These are phyloP conservation scores for Inga oerstediana DNA, from an alignment of 306 rosid genomes.

Conservation along the genomic window DNA sequence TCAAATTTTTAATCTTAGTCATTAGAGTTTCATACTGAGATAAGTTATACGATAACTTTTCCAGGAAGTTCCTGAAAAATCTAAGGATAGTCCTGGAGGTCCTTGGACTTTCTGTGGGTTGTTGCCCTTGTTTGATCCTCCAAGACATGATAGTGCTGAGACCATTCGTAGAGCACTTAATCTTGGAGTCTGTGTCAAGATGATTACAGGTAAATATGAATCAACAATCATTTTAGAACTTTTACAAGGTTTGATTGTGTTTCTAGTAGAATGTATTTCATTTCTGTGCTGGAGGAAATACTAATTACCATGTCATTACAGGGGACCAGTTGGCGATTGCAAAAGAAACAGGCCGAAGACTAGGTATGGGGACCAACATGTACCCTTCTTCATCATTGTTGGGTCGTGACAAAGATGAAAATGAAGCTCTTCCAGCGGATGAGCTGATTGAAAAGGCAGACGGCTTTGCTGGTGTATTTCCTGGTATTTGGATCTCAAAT, in stretches of 20 bases:
- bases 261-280: slow-evolving; percentile 12
- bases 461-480: slow-evolving; percentile 92
- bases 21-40: slow-evolving; percentile 26
- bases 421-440: slow-evolving; percentile 78
- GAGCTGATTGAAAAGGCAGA: slow-evolving; percentile 89
- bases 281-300: slow-evolving; percentile 19
- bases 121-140: slow-evolving; percentile 92
- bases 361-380: slow-evolving; percentile 96
- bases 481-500: slow-evolving; percentile 50
- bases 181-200: slow-evolving; percentile 89
- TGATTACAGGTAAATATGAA: slow-evolving; percentile 73
- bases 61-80: slow-evolving; percentile 77
- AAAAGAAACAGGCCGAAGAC: slow-evolving; percentile 85
- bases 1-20: slow-evolving; percentile 20
- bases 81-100: slow-evolving; percentile 75
- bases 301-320: slow-evolving; percentile 37
- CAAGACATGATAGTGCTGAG: slow-evolving; percentile 94
- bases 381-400: slow-evolving; percentile 87
- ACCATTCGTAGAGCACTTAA: slow-evolving; percentile 87
- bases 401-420: slow-evolving; percentile 61
- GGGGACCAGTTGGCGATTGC: slow-evolving; percentile 92
- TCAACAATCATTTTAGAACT: slow-evolving; percentile 3
- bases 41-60: slow-evolving; percentile 17
- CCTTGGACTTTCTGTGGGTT: slow-evolving; percentile 85
- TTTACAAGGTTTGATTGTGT: slow-evolving; percentile 3